phyloP scores from a whole-genome alignment of 495 filamentous ascomycete species.

The Thozetella sp. region DNA sequence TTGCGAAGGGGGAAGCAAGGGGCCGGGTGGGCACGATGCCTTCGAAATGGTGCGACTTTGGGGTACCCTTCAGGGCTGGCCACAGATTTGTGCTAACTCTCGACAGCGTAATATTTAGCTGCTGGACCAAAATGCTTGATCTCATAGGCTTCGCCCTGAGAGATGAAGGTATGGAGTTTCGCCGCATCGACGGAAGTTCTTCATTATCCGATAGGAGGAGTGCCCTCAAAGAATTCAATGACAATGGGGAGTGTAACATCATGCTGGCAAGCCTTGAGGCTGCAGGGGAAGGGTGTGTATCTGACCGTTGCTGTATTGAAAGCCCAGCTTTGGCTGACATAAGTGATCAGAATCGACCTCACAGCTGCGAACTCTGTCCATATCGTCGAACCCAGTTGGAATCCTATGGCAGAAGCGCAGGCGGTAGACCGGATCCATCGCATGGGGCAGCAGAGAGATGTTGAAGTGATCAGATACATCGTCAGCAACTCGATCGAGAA shows the following conservation, averaged over 20 bases:
- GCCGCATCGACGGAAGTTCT: not conserved
- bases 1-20: too few relatives aligned
- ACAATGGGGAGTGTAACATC: conserved; percentile 3
- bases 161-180: not conserved
- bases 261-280: conserved; percentile 18
- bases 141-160: not conserved
- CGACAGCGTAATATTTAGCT: conserved; percentile 20
- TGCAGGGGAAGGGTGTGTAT: conserved; percentile 16
- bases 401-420: conserved; percentile 28
- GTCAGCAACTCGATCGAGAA: conserved; percentile 11
- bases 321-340: conserved; percentile 1
- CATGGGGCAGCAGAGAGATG: conserved; percentile 23
- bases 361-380: conserved; percentile 22
- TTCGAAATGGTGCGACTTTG: not conserved
- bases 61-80: not conserved
- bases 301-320: not conserved
- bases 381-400: conserved; percentile 31
- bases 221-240: not conserved
- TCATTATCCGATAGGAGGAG: not conserved
- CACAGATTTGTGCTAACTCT: conserved; percentile 3
- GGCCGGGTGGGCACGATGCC: too few relatives aligned
- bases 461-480: conserved; percentile 21
- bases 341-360: conserved; percentile 22
- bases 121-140: conserved; percentile 18
- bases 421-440: conserved; percentile 28